Base-by-base conservation (phyloP, 306 rosid species). In the Vicia sativa region DNA sequence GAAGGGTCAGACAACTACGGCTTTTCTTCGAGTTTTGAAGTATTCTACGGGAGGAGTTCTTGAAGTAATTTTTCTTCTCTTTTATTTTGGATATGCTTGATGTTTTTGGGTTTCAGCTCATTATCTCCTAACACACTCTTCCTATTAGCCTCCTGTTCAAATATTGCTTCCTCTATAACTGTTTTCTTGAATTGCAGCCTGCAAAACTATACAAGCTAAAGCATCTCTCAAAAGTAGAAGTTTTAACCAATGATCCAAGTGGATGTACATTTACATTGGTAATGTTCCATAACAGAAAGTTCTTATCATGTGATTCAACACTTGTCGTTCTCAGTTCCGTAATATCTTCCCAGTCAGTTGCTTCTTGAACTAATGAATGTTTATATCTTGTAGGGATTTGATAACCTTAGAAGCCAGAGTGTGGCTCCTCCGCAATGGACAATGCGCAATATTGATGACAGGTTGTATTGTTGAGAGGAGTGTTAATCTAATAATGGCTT, bases 401-500 rank as follows among this genome's bases (percentile, higher is more conserved):
- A 90, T 82, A 90, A 90, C 77, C 90, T 93, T 37, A 81, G 99
- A 79, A 88, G 92, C 83, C 97, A 93, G 76, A 93, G 96, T 48
- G 95, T 93, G 71, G 89, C 99, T 80, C 99, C 99, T 73, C 89
- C 99, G 34, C 99, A 93, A 74, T 93, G 99, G 99, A 83, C 97
- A 65, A 88, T 90, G 97, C 95, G 97, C 74, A 90, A 88, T 65
- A 82, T 85, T 58, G 95, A 90, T 82, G 99, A 93, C 80, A 89
- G 99, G 99, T 90, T 70, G 65, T 75, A 64, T 57, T 18, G 18
- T 66, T 74, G 57, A 70, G 65, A 58, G 60, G 72, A 60, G 45
- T 67, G 39, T 13, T 54, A 67, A 73, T 52, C 41, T 61, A 25
- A 54, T 14, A 5, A 56, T 74, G 29, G 48, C 44, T 2, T 38